Evolutionary conservation across 371 early-diverging fungal species (phyloP), one percentile per base, ranked within the genome.

Genomic region (Funneliformis caledonium): DNA sequence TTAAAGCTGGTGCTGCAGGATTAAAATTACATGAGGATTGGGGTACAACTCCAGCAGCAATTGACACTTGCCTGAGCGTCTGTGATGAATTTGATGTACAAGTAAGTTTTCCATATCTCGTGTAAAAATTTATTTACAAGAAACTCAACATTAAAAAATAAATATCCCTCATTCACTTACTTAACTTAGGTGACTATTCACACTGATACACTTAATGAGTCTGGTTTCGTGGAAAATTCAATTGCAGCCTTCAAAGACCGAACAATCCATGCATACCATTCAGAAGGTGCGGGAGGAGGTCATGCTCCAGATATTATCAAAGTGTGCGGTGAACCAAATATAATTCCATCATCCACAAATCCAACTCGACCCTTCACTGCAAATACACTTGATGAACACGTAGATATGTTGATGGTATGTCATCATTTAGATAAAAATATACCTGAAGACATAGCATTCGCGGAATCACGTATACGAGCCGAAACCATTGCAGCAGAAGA

Each of bases 401-500:
- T 98, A 48, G 98, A 98, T 83, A 97, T 98, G 98, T 86, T 98
- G 64, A 97, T 97, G 97, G 97, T 96, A n/a, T 98, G 98, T 84
- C 98, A 98, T 84, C 98, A 98, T 81, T 87, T 98, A 76, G 93
- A 93, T 77, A 94, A 92, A 83, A 91, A 92, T 60, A 93, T 98
- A 52, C 96, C 97, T 5, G 98, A 98, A 85, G 98, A 98, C 83
- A 93, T 97, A 22, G 93, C 96, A 5, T 98, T 98, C 88, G 97
- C 98, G 2, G 98, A 98, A 85, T 93, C 93, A 81, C 91, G 98
- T 78, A 98, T 98, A 83, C 91, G 98, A 45, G 96, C 93, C 19
- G 97, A 98, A 83, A 98, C 98, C 0, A 98, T 98, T 85, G 96
- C 94, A 14, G 97, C 97, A 19, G 97, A 98, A 83, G 98, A 96